These are phyloP conservation scores for Clarireedia paspali DNA, from an alignment of 2,329 filamentous ascomycete genomes.

Conservation along the genomic window DNA sequence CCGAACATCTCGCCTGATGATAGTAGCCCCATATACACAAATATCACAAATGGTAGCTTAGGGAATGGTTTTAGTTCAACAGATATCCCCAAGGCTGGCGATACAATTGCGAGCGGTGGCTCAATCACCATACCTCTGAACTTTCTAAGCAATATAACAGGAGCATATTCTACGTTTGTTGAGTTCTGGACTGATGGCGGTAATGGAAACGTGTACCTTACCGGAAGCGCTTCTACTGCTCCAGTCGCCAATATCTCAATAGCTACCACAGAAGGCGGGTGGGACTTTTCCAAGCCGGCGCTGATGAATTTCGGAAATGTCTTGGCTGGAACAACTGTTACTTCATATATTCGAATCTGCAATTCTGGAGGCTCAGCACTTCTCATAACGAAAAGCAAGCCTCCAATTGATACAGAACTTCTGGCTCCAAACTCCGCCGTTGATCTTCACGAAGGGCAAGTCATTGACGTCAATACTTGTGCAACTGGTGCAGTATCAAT, in stretches of 20 bases:
- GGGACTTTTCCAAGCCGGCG: slow-evolving; percentile 20
- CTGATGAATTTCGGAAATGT: slow-evolving; percentile 26
- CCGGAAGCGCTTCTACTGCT: slow-evolving; percentile 24
- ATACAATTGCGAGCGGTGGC: slow-evolving; percentile 18
- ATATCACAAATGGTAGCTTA: not conserved
- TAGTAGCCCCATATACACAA: not conserved
- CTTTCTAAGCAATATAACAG: slow-evolving; percentile 20
- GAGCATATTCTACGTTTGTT: slow-evolving; percentile 26
- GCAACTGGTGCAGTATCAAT: slow-evolving; percentile 26
- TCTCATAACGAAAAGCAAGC: slow-evolving; percentile 27
- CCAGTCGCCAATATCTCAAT: slow-evolving; percentile 27
- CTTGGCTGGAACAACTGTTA: slow-evolving; percentile 19
- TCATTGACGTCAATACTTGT: slow-evolving; percentile 22
- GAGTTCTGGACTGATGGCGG: slow-evolving; percentile 28
- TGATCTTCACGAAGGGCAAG: slow-evolving; percentile 25
- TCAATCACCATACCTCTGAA: slow-evolving; percentile 27
- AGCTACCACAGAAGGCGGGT: slow-evolving; percentile 27
- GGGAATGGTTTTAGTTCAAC: slow-evolving; percentile 1
- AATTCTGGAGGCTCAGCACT: slow-evolving; percentile 28
- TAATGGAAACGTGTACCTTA: slow-evolving; percentile 21
- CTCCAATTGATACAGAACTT: slow-evolving; percentile 19
- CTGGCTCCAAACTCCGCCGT: slow-evolving; percentile 17
- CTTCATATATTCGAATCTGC: slow-evolving; percentile 24
- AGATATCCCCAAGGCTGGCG: slow-evolving; percentile 1
- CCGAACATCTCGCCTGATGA: not conserved